Conservation (phyloP, 1,284 basidiomycete species). For the Pseudozyma thailandica region DNA sequence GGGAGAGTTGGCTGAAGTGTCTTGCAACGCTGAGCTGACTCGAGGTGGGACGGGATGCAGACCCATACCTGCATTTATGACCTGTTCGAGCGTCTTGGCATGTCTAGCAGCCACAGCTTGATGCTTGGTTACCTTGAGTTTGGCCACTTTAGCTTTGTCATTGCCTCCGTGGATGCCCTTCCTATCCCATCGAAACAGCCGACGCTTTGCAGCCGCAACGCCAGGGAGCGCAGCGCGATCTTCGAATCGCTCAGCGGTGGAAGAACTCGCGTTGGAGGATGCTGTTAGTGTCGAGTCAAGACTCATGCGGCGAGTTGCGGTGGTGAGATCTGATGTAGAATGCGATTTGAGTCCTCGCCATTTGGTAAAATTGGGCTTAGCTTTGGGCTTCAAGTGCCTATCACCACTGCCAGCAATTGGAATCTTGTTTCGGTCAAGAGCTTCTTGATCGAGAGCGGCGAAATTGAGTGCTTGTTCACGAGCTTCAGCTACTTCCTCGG, state of each 20-base stretch:
- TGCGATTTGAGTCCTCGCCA: conserved; percentile 37
- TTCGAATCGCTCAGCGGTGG: conserved; percentile 16
- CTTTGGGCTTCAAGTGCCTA: conserved; percentile 3
- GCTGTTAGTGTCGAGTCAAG: conserved; percentile 18
- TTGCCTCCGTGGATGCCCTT: conserved; percentile 41
- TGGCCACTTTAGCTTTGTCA: conserved; percentile 40
- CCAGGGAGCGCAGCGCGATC: conserved; percentile 23
- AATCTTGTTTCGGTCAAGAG: neutral
- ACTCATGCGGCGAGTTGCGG: conserved; percentile 12
- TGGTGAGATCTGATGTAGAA: conserved; percentile 29
- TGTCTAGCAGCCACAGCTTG: conserved; percentile 55
- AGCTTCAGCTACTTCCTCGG: conserved; percentile 39
- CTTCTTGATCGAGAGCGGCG: neutral
- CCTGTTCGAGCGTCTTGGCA: conserved; percentile 57
- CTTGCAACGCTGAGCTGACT: conserved; percentile 12
- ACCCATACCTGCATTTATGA: conserved; percentile 57
- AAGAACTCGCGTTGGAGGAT: conserved; percentile 12
- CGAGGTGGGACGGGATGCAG: conserved; percentile 38
- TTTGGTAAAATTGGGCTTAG: conserved; percentile 11
- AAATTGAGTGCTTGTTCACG: conserved; percentile 29
- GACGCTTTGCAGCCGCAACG: conserved; percentile 34
- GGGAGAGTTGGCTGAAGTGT: neutral
- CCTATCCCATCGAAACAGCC: conserved; percentile 44
- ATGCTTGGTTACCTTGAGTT: conserved; percentile 51
- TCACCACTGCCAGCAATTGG: neutral